phyloP scores from a whole-genome alignment of 176 grass and related monocot genomes.

The Aegilops speltoides region DNA sequence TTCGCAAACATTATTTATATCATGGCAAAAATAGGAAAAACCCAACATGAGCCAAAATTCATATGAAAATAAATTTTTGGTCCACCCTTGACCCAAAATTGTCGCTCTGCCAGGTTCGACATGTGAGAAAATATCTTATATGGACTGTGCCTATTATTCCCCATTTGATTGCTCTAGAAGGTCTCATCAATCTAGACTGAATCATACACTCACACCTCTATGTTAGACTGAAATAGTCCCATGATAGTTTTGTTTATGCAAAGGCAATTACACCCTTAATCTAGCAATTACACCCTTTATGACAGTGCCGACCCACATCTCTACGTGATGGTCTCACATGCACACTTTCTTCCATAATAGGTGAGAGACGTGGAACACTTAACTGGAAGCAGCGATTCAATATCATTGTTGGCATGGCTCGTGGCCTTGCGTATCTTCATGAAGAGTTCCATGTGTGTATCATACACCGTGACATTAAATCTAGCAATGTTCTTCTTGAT shows the following conservation, averaged over 20 bases:
- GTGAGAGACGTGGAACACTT: conserved; percentile 52
- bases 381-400: conserved; percentile 69
- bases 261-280: background rate
- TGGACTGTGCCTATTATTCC: background rate
- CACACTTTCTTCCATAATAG: conserved; percentile 25
- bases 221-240: background rate
- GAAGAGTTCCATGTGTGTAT: conserved; percentile 77
- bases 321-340: background rate
- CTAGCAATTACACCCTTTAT: background rate
- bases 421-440: conserved; percentile 72
- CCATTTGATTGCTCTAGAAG: background rate
- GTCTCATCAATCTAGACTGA: background rate
- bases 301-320: background rate
- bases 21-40: no score
- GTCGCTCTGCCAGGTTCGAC: background rate
- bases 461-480: conserved; percentile 83
- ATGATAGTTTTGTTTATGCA: background rate
- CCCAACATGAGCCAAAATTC: no score
- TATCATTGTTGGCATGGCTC: conserved; percentile 72
- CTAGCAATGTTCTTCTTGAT: conserved; percentile 71
- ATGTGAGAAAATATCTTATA: background rate
- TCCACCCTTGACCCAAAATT: no score
- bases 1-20: no score
- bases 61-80: no score
- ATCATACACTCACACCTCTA: background rate